phyloP scores from a whole-genome alignment of 2,329 filamentous ascomycete genomes.

The Xylariaceae sp. region DNA sequence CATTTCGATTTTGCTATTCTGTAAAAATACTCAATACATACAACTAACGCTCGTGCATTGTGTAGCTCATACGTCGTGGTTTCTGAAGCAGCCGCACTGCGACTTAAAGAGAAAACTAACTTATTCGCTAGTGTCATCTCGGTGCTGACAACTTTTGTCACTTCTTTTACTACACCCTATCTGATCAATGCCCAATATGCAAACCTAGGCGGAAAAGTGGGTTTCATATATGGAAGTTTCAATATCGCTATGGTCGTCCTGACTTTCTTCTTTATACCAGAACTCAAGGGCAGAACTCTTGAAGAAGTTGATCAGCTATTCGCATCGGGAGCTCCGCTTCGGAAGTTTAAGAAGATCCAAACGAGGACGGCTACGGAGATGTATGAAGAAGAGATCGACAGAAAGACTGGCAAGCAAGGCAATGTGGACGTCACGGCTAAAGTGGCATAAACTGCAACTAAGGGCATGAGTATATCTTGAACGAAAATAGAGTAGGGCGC shows the following conservation, averaged over 20 bases:
- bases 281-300: conserved; percentile 17
- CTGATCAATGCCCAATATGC: conserved; percentile 17
- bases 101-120: conserved; percentile 20
- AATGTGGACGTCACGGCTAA: not conserved
- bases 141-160: conserved; percentile 18
- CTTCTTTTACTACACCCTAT: conserved; percentile 16
- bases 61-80: conserved; percentile 20
- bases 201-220: conserved; percentile 21
- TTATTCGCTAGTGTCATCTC: conserved; percentile 21
- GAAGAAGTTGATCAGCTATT: conserved; percentile 22
- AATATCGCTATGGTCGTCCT: conserved; percentile 13
- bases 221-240: conserved; percentile 20
- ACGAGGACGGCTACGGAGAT: conserved; percentile 15
- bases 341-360: conserved; percentile 6
- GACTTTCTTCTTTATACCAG: conserved; percentile 17
- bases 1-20: not conserved
- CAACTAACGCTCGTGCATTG: not conserved
- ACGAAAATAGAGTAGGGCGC: too few relatives aligned
- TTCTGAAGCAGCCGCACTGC: conserved; percentile 16
- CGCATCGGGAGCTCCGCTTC: conserved; percentile 7
- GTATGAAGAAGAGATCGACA: conserved; percentile 12
- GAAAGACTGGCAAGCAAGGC: conserved; percentile 6
- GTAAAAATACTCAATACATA: not conserved
- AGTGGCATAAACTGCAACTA: not conserved
- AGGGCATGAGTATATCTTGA: too few relatives aligned